Evolutionary conservation across 225 moss, liverwort and hornwort species (phyloP).

Genomic region (Thuidium tamariscinum): DNA sequence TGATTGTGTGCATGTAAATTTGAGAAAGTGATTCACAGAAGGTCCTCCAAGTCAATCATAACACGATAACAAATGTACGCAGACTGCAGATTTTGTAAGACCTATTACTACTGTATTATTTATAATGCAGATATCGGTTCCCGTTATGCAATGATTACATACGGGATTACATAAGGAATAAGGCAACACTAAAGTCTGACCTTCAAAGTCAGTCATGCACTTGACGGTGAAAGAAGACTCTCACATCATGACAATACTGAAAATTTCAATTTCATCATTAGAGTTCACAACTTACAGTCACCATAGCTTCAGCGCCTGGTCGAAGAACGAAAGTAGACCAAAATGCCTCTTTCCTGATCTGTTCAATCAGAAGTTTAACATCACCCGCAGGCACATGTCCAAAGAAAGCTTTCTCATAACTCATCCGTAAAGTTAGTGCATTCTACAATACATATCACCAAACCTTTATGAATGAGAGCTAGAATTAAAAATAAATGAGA

Average conservation of each 20-base stretch:
- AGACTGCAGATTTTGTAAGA: neutral
- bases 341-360: conserved; percentile 95
- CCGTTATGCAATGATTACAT: neutral
- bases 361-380: conserved; percentile 10
- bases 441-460: neutral
- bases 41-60: neutral
- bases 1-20: neutral
- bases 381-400: neutral
- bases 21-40: neutral
- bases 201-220: neutral
- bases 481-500: neutral
- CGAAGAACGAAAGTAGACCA: conserved; percentile 60
- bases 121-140: neutral
- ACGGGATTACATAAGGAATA: neutral
- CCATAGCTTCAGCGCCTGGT: conserved; percentile 62
- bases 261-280: neutral
- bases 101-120: neutral
- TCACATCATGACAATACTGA: neutral
- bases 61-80: neutral
- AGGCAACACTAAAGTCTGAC: neutral
- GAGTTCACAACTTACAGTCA: conserved; percentile 52
- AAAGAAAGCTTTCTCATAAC: neutral
- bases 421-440: neutral
- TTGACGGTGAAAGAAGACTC: neutral
- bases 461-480: neutral